These are phyloP conservation scores for Aspergillus bertholletiae DNA, from an alignment of 495 filamentous ascomycete genomes.

Conservation along the genomic window DNA sequence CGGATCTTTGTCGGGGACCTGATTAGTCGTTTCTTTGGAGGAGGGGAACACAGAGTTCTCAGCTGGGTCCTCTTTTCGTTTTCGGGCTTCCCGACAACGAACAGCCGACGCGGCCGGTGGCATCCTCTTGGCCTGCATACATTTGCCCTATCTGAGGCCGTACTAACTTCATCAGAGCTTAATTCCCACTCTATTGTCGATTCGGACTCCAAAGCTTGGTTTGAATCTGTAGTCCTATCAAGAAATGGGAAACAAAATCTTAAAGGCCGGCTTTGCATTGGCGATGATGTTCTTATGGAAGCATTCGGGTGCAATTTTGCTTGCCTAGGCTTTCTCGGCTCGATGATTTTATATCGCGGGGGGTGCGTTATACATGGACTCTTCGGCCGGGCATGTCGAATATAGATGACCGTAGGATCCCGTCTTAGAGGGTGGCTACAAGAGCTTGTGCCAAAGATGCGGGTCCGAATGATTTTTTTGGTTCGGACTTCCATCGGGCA, in stretches of 20 bases:
- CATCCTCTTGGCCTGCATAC: constrained; percentile 4
- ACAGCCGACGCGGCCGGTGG: constrained; percentile 9
- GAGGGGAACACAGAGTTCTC: not conserved
- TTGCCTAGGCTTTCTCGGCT: constrained; percentile 7
- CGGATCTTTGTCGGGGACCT: constrained; percentile 4
- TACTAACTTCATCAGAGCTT: not conserved
- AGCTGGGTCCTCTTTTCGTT: not conserved
- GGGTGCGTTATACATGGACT: not conserved
- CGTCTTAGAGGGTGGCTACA: constrained; percentile 6
- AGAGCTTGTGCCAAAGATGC: constrained; percentile 5
- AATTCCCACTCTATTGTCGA: not conserved
- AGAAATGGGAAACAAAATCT: constrained; percentile 14
- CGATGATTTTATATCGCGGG: constrained; percentile 10
- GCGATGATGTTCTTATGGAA: constrained; percentile 7
- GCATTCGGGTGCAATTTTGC: not conserved
- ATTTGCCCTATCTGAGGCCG: not conserved
- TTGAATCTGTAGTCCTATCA: not conserved
- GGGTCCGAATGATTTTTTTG: constrained; percentile 15
- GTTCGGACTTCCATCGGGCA: constrained; percentile 18
- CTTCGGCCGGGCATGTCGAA: constrained; percentile 4
- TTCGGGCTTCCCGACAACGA: constrained; percentile 12
- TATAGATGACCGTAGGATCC: constrained; percentile 12
- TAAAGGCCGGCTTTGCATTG: constrained; percentile 11
- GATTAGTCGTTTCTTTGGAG: constrained; percentile 8
- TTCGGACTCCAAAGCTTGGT: not conserved